A percentile compares a stretch with the other conserved stretches of the same genome.
phyloP scores from a whole-genome alignment of 169 alveolate species.

The Theileria annulata region DNA sequence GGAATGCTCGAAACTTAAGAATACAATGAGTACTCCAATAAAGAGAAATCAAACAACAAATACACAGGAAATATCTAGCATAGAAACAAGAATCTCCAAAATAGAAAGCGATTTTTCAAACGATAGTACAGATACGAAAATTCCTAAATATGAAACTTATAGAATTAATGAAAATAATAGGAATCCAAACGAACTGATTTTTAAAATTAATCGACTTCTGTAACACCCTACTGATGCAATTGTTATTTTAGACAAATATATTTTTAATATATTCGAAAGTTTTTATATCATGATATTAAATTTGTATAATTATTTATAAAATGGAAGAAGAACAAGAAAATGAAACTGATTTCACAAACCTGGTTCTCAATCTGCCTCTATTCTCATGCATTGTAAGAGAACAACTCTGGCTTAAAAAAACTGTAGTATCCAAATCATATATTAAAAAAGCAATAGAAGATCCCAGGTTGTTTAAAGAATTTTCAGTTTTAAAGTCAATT shows the following conservation, averaged over 20 bases:
- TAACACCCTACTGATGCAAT: neutral
- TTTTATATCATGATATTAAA: neutral
- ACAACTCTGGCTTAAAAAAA: constrained; percentile 17
- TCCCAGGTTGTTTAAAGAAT: neutral
- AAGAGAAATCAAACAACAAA: neutral
- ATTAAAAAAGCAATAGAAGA: constrained; percentile 14
- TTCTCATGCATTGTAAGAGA: constrained; percentile 21
- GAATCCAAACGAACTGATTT: neutral
- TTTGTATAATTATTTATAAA: neutral
- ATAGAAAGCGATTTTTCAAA: constrained; percentile 8
- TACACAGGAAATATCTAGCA: constrained; percentile 2
- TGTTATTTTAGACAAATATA: too few species aligned
- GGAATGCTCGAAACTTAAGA: neutral
- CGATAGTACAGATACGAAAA: constrained; percentile 13
- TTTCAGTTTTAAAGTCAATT: neutral
- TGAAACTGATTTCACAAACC: neutral
- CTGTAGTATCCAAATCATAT: neutral
- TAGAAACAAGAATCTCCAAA: constrained; percentile 9
- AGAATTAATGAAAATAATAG: neutral
- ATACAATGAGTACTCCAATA: neutral
- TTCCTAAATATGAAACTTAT: neutral
- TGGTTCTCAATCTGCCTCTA: constrained; percentile 3
- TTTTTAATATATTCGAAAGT: neutral
- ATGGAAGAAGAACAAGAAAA: neutral
- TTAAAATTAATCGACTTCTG: neutral